Evolutionary conservation across 305 asterid species (phyloP), one percentile per base, ranked within the genome.

Genomic region (Fraxinus baroniana): DNA sequence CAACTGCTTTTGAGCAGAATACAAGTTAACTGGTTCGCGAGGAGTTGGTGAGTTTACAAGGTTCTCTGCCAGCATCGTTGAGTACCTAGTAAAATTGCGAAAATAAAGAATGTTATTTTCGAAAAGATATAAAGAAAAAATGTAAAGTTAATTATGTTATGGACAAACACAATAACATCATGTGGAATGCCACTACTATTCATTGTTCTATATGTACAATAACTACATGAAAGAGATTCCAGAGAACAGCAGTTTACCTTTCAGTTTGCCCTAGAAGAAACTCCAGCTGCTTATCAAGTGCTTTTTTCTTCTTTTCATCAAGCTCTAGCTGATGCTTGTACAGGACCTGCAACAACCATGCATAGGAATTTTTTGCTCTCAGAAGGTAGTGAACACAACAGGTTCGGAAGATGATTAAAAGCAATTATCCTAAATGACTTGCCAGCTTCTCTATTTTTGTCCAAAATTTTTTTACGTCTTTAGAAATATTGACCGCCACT

Each of bases 211-310:
- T 70, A 70, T 4, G 41, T 30, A 10, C 41, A n/a, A 30, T 28
- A 30, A 70, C 39, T 32, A 70, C 41, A 30, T 32, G 22, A 17
- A 70, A 13, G 22, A 13, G 75, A 70, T 32, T 70, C 41, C 37
- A 70, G 75, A 30, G 41, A 70, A 28, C 15, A 15, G 12, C 52
- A 77, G 22, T 66, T 22, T 79, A 97, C 99, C 99, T 93, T 90
- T 97, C 99, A 73, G 99, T 97, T 92, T 95, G 99, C 84, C 99
- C 99, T n/a, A 97, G 92, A 85, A 95, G 99, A 88, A 97, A 97
- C 89, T 97, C 97, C 79, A 95, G 98, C 85, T 95, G 98, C 83
- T 92, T 95, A 89, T 97, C 99, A 84, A 92, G 98, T 74, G 94
- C 93, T 88, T 92, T 93, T 88, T 97, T 97, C 92, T 95, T 97